These are phyloP conservation scores for Articulospora tetracladia DNA, from an alignment of 495 filamentous ascomycete genomes.

Conservation along the genomic window DNA sequence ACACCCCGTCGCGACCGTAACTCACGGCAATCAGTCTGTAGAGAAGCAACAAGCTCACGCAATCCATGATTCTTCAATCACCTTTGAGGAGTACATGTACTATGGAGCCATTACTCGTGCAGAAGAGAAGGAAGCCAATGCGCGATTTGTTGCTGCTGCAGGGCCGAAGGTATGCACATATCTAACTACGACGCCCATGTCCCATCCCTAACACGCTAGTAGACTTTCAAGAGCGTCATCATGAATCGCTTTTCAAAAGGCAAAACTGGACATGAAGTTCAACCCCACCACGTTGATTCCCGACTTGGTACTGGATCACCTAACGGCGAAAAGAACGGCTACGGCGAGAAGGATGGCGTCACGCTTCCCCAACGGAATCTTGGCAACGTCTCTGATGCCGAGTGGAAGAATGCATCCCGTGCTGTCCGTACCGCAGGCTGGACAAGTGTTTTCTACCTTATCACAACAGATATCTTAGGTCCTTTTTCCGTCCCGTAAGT, in stretches of 20 bases:
- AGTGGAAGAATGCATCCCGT: slow-evolving; percentile 41
- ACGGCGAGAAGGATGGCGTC: slow-evolving; percentile 1
- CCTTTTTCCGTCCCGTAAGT: slow-evolving; percentile 42
- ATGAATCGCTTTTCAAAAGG: slow-evolving; percentile 30
- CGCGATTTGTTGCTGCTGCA: slow-evolving; percentile 20
- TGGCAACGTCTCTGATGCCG: slow-evolving; percentile 29
- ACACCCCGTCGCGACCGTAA: neutral
- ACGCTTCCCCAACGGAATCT: slow-evolving; percentile 3
- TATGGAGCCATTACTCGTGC: slow-evolving; percentile 42
- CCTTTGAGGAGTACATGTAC: slow-evolving; percentile 45
- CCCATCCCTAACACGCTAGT: neutral
- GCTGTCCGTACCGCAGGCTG: slow-evolving; percentile 45
- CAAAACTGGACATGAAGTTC: neutral
- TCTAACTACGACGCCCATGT: too few species aligned
- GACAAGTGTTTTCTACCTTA: slow-evolving; percentile 51
- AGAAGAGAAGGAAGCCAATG: slow-evolving; percentile 36
- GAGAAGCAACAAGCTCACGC: slow-evolving; percentile 15
- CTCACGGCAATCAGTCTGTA: slow-evolving; percentile 4
- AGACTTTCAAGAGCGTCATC: slow-evolving; percentile 26
- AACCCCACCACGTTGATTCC: neutral
- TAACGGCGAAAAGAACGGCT: slow-evolving; percentile 8
- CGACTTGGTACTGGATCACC: neutral
- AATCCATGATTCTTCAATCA: slow-evolving; percentile 14
- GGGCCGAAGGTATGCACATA: slow-evolving; percentile 12
- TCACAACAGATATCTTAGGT: slow-evolving; percentile 57